Evolutionary conservation across 768 basidiomycete species (phyloP).

Genomic region (Cystofilobasidium bisporidii): DNA sequence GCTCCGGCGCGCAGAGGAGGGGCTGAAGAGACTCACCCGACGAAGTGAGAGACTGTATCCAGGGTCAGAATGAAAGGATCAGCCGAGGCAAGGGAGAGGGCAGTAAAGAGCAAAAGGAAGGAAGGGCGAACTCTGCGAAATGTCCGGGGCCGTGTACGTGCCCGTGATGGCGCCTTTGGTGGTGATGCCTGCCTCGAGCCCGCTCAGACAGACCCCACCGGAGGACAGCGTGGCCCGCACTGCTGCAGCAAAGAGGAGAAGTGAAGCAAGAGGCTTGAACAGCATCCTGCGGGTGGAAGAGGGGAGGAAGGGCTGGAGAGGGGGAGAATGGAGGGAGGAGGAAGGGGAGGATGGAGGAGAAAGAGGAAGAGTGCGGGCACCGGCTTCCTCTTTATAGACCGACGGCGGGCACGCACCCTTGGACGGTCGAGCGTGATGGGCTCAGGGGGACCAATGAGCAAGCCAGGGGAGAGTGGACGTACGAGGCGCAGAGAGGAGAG

Average conservation of each 20-base stretch:
- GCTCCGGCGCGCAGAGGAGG: too few relatives aligned
- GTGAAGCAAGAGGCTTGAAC: neutral
- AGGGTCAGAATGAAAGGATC: neutral
- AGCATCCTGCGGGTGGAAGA: neutral
- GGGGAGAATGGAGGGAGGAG: neutral
- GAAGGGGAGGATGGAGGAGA: neutral
- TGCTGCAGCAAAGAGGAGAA: neutral
- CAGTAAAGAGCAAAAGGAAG: neutral
- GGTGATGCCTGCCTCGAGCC: neutral
- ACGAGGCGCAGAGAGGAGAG: too few relatives aligned
- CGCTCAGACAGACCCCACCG: neutral
- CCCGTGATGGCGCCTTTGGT: neutral
- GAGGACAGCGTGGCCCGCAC: neutral
- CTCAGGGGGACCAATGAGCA: too few relatives aligned
- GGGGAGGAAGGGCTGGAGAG: neutral
- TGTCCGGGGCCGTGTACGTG: neutral
- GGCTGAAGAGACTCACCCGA: too few relatives aligned
- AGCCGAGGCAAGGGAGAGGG: too few relatives aligned
- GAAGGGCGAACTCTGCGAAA: conserved; percentile 10
- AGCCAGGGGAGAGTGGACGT: too few relatives aligned
- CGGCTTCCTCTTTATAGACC: neutral
- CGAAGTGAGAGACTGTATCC: conserved; percentile 10
- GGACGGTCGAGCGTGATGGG: too few relatives aligned
- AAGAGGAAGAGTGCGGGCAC: neutral
- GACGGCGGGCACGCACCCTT: too few relatives aligned